Evolutionary conservation across 352 stramenopile genomes (phyloP), one percentile per base, ranked within the genome.

Genomic region (Globisporangium spinosum): DNA sequence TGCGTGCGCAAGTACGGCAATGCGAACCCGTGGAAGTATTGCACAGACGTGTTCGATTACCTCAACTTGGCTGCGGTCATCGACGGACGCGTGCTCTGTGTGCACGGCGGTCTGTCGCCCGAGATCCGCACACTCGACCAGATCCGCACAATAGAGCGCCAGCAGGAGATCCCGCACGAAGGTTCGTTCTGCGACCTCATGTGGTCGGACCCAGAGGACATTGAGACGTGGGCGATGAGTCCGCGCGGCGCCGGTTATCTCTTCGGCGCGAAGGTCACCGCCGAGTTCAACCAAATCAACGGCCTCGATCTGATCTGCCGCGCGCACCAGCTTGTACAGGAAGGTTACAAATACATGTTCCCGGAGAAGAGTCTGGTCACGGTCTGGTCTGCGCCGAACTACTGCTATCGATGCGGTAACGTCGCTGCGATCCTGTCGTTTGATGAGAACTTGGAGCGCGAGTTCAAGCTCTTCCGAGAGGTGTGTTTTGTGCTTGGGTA

Each of bases 151-250:
- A 98, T 99, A 80, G 93, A 99, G 82, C 85, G 97, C 22, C 93
- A 98, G 78, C 93, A 98, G 75, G 96, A 98, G 85, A 96, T 98
- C 63, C 94, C 95, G 3, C 94, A 98, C 68, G 90, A 96, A 75
- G 97, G 97, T 62, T 93, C 96, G 12, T 98, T 99, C 77, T 98
- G 94, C 70, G 97, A 99, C 83, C 89, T 99, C 71, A 97, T 99
- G 76, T 99, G 97, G 97, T 98, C 94, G 22, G 97, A 99, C 75
- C 97, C 97, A 0, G 95, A 98, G 73, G 94, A 98, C 62, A 98
- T 94, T 70, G 90, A 96, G 67, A 90, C 83, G 64, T 96, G 89
- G 90, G 89, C 86, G 15, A 93, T 97, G 79, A 95, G 85, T 69
- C 89, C 89, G n/a, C 86, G 90, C 58, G 90, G 90, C 12, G 90